Percentiles rank a stretch among this genome's conserved stretches.
phyloP scores from a whole-genome alignment of 75 land plant species.

The Picea glauca region DNA sequence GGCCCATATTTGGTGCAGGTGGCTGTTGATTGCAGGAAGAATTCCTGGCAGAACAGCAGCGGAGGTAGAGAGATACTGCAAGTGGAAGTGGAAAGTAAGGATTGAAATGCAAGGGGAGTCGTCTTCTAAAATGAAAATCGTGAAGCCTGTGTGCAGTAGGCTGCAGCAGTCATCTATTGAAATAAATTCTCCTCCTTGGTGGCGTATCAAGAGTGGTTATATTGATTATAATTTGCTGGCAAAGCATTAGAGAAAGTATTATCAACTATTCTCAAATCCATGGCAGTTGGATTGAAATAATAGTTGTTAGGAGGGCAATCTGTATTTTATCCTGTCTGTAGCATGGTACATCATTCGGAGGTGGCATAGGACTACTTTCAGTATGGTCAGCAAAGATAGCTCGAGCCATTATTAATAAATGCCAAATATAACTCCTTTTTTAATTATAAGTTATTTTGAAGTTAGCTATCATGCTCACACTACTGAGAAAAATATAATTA shows the following conservation, averaged over 20 bases:
- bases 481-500: no score
- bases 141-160: slow-evolving; percentile 9
- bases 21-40: slow-evolving; percentile 28
- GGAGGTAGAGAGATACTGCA: slow-evolving; percentile 19
- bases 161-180: slow-evolving; percentile 6
- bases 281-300: no score
- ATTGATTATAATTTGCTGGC: slow-evolving; percentile 2
- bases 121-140: background rate
- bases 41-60: slow-evolving; percentile 29
- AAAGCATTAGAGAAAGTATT: slow-evolving; percentile 1
- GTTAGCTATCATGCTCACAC: no score
- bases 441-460: no score
- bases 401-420: no score
- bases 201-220: background rate
- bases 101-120: background rate
- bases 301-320: no score
- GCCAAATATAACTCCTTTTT: no score
- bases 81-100: slow-evolving; percentile 3
- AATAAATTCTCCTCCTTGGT: background rate
- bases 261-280: no score
- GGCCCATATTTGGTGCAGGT: slow-evolving; percentile 3
- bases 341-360: no score
- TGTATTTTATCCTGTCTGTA: no score
- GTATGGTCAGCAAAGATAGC: no score
- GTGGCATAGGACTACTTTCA: no score